Base-by-base conservation (phyloP, 2,329 filamentous ascomycete species). In the Iodosphaeria phyllophila region DNA sequence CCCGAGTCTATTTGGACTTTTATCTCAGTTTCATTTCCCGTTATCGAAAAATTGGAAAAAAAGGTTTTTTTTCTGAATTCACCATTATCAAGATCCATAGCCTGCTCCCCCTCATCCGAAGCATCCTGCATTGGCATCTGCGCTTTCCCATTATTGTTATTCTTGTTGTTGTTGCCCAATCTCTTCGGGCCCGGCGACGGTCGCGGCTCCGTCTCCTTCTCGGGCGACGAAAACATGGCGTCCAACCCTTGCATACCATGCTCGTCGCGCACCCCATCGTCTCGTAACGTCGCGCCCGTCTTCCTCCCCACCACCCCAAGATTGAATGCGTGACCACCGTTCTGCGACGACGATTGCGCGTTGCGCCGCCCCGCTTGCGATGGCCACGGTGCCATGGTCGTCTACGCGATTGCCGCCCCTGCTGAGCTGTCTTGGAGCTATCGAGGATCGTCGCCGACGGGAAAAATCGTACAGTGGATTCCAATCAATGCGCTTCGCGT, bases 181-280 rank as follows among this genome's bases (percentile, higher is more conserved):
- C n/a, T n/a, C n/a, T n/a, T 40, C 40, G 43, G 51, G 32, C 35
- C 21, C 29, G n/a, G n/a, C 30, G 8, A 16, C 18, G 25, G 10
- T 33, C n/a, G n/a, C 11, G 14, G 16, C 16, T 12, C 23, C 8
- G 11, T 13, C 4, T 11, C 17, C 40, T 73, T 77, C 35, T 69
- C 65, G 9, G 84, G 83, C 12, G 84, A 92, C 6, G 84, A 93
- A 49, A 92, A 92, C 35, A 95, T 69, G 36, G 70, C 69, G 18
- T 86, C 78, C 30, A 92, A 64, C 18, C 79, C 75, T 46, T 93
- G 82, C 57, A 98, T 72, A 48, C 86, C 89, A 60, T 92, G 61
- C 46, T 91, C 83, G 51, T 95, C 86, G 52, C 82, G 76, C 31
- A 73, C 58, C 26, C 80, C 80, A 28, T 60, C 70, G 41, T 92